phyloP scores from a whole-genome alignment of 2,329 filamentous ascomycete species.

The Aspergillus ustus region DNA sequence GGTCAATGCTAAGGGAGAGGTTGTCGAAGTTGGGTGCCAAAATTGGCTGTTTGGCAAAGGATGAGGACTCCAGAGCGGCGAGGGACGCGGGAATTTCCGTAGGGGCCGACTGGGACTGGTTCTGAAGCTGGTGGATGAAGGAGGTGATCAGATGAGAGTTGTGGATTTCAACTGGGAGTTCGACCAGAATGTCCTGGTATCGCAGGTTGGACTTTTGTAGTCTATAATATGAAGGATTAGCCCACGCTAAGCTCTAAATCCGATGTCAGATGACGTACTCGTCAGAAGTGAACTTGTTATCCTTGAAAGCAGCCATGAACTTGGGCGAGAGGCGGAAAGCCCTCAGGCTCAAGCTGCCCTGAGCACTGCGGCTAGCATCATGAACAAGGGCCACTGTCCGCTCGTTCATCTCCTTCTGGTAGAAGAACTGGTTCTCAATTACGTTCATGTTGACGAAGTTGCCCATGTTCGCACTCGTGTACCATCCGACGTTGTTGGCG shows the following conservation, averaged over 20 bases:
- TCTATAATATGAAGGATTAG: slow-evolving; percentile 53
- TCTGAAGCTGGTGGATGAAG: slow-evolving; percentile 89
- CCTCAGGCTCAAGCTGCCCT: slow-evolving; percentile 85
- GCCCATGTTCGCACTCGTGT: slow-evolving; percentile 97
- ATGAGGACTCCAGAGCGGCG: slow-evolving; percentile 72
- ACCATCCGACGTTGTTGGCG: slow-evolving; percentile 97
- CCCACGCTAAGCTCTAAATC: slow-evolving; percentile 9
- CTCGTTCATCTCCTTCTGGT: slow-evolving; percentile 91
- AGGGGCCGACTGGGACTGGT: slow-evolving; percentile 66
- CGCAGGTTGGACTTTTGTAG: slow-evolving; percentile 92
- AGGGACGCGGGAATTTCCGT: slow-evolving; percentile 79
- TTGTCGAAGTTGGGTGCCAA: slow-evolving; percentile 87
- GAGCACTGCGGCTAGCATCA: slow-evolving; percentile 92
- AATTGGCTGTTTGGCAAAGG: slow-evolving; percentile 62
- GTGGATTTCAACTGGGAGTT: slow-evolving; percentile 87
- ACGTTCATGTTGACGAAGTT: slow-evolving; percentile 96
- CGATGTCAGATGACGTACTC: slow-evolving; percentile 64
- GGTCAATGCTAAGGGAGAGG: slow-evolving; percentile 92
- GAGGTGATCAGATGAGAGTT: slow-evolving; percentile 97
- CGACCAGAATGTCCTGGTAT: slow-evolving; percentile 90
- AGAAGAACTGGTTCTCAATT: slow-evolving; percentile 97
- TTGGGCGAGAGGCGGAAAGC: slow-evolving; percentile 86
- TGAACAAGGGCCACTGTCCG: slow-evolving; percentile 87
- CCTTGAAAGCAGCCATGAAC: slow-evolving; percentile 92
- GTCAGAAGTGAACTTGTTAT: slow-evolving; percentile 96